A percentile compares a stretch with the other conserved stretches of the same genome.
Conservation (phyloP, 116 monocot species). For the Posidonia oceanica region DNA sequence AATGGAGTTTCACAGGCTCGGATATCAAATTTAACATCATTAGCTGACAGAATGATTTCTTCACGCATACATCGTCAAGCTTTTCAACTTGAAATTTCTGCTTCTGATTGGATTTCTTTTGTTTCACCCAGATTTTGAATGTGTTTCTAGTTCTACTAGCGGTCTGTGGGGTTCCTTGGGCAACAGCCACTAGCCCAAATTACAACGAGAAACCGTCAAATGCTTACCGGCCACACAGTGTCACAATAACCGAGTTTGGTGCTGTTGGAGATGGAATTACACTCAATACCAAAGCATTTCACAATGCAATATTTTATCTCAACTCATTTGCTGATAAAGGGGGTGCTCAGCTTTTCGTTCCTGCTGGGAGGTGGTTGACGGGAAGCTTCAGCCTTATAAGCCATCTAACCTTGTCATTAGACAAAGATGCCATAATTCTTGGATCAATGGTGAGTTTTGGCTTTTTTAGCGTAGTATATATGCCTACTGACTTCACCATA, state of each 20-base stretch:
- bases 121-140: conserved; percentile 27
- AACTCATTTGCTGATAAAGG: conserved; percentile 66
- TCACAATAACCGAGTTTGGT: conserved; percentile 72
- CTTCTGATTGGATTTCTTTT: conserved; percentile 1
- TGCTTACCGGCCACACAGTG: conserved; percentile 55
- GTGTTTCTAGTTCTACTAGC: conserved; percentile 29
- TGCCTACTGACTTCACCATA: background rate
- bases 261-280: conserved; percentile 87
- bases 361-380: conserved; percentile 76
- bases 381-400: conserved; percentile 78
- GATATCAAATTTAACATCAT: background rate
- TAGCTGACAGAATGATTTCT: background rate
- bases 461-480: background rate
- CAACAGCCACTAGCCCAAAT: conserved; percentile 15
- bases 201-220: conserved; percentile 24
- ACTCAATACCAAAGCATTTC: conserved; percentile 81
- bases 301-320: conserved; percentile 74
- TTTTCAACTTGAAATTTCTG: background rate
- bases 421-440: conserved; percentile 64
- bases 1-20: background rate
- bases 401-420: conserved; percentile 70
- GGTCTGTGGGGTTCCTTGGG: conserved; percentile 13
- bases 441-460: conserved; percentile 51
- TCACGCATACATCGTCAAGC: background rate
- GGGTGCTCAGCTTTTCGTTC: conserved; percentile 78